Evolutionary conservation across 345 rosid genomes (phyloP), one percentile per base, ranked within the genome.

Genomic region (Salix udensis): DNA sequence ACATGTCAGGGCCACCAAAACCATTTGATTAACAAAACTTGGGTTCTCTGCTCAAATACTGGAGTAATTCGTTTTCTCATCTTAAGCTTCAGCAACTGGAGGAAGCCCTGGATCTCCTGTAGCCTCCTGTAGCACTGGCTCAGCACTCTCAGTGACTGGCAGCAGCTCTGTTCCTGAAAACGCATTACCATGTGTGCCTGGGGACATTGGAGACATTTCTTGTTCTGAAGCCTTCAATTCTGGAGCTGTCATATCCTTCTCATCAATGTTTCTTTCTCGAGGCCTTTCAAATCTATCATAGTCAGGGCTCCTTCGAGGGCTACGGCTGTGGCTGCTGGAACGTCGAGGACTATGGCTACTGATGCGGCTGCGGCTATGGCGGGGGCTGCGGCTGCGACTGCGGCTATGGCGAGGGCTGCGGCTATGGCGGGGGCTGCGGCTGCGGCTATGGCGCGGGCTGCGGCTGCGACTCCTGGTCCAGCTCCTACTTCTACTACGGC

Each of bases 401-500:
- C 64, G 76, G 1, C 36, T 86, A 66, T 83, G 11, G 36, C 85
- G 82, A 10, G 87, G 70, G 1, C 78, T 82, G 72, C 89, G 78
- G 5, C 82, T 79, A 16, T 70, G 74, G n/a, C 88, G 78, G 1
- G 78, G 77, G 26, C 78, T 82, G 72, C 89, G 77, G 26, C 78
- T 82, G 72, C 89, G 78, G 75, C 88, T 82, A 68, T 84, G 11
- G 34, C 85, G 82, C 7, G 87, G 61, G 44, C 91, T 85, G 10
- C 89, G 65, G 37, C 94, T 88, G 26, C 89, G 26, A 74, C 95
- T 90, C 62, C 76, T 26, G 68, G 88, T 83, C 7, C 89, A 79
- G 74, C 90, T 83, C 77, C 90, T 75, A 72, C 88, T 88, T 37
- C 89, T 24, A 75, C 97, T 93, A 52, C 76, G 23, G 81, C 91